A percentile compares a stretch with the other conserved stretches of the same genome.
These are phyloP conservation scores for Schizophyllum amplum DNA, from an alignment of 1,284 basidiomycete genomes.

Conservation along the genomic window DNA sequence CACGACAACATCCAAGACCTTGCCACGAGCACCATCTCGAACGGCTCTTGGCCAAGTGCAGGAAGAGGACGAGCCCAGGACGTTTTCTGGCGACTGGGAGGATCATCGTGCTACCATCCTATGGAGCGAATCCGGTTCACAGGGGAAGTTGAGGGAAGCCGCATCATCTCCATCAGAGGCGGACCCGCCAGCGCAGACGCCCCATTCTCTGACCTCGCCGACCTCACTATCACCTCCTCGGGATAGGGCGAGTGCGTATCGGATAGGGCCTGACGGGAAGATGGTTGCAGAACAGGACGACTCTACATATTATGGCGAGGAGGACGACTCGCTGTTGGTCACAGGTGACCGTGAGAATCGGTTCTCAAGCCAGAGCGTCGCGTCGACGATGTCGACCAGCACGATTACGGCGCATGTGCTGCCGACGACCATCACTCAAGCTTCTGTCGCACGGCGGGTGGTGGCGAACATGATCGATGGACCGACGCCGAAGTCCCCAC, in stretches of 20 bases:
- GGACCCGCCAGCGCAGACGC: neutral
- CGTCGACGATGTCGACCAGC: neutral
- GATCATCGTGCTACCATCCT: conserved; percentile 8
- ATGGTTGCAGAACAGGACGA: neutral
- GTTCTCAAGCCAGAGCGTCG: neutral
- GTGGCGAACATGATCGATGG: neutral
- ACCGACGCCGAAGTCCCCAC: neutral
- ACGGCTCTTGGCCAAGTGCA: conserved; percentile 5
- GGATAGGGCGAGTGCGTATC: neutral
- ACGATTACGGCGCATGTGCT: neutral
- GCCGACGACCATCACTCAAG: neutral
- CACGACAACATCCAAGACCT: too few species aligned
- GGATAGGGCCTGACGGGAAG: neutral
- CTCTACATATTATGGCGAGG: too few species aligned
- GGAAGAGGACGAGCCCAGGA: neutral
- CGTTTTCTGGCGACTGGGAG: conserved; percentile 36
- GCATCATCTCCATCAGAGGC: neutral
- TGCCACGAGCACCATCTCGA: conserved; percentile 1
- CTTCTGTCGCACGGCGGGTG: neutral
- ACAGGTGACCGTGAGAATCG: neutral
- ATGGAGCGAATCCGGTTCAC: neutral
- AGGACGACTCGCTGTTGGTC: neutral
- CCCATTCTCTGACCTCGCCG: neutral
- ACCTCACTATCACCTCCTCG: neutral
- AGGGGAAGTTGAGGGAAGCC: neutral